phyloP scores from a whole-genome alignment of 2,329 filamentous ascomycete genomes.

The Lecanicillium sp. region DNA sequence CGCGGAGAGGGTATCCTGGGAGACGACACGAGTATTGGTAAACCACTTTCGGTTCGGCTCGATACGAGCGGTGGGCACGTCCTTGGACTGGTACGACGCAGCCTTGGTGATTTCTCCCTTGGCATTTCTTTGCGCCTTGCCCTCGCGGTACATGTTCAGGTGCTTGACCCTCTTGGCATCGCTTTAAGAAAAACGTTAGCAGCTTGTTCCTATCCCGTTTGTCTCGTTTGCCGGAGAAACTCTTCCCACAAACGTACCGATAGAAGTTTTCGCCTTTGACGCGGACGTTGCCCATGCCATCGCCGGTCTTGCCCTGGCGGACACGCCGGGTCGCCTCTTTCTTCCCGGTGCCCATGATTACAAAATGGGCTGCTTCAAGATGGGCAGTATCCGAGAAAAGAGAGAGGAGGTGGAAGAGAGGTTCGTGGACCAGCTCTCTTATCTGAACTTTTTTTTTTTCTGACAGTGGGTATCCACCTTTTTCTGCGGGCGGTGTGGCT shows the following conservation, averaged over 20 bases:
- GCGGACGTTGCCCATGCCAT: slow-evolving; percentile 88
- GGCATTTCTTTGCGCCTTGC: slow-evolving; percentile 73
- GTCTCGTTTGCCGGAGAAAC: no score
- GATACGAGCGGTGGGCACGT: slow-evolving; percentile 74
- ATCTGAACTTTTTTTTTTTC: no score
- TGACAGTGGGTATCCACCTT: no score
- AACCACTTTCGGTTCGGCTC: slow-evolving; percentile 99
- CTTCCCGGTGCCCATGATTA: slow-evolving; percentile 76
- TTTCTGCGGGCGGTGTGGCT: no score
- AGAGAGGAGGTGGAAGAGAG: no score
- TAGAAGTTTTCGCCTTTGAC: slow-evolving; percentile 99
- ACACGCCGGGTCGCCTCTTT: slow-evolving; percentile 78
- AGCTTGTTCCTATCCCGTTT: not conserved
- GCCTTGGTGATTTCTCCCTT: slow-evolving; percentile 78
- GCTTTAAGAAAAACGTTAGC: slow-evolving; percentile 20
- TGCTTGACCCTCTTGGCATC: slow-evolving; percentile 81
- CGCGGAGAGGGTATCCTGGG: slow-evolving; percentile 75
- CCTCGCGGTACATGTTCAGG: slow-evolving; percentile 86
- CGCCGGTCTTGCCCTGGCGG: slow-evolving; percentile 76
- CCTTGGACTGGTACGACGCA: slow-evolving; percentile 75
- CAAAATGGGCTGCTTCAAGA: no score
- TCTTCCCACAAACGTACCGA: slow-evolving; percentile 44
- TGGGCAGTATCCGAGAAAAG: no score
- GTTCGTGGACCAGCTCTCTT: no score
- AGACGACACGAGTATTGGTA: slow-evolving; percentile 83